Evolutionary conservation across 257 asterid species (phyloP).

Genomic region (Ajuga chamaepitys): DNA sequence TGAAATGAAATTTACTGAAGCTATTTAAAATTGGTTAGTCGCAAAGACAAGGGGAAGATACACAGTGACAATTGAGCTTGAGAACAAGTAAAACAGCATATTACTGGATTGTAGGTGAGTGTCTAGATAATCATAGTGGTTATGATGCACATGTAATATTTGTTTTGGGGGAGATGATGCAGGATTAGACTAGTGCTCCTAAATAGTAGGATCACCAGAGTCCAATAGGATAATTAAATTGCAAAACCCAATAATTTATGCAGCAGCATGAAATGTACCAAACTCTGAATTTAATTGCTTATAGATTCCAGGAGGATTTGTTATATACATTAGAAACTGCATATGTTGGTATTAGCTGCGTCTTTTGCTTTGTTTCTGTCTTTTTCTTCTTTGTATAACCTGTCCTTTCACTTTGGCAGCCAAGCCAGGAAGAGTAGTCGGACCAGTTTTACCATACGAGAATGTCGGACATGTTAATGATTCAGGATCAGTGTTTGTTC

Average conservation of each 20-base stretch:
- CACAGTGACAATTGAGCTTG: neutral
- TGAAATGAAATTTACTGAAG: neutral
- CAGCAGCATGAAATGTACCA: neutral
- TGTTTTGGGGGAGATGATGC: neutral
- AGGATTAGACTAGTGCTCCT: neutral
- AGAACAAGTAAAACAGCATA: neutral
- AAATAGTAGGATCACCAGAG: neutral
- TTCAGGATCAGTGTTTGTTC: conserved; percentile 24
- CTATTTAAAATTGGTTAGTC: neutral
- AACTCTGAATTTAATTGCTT: neutral
- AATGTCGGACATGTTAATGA: conserved; percentile 24
- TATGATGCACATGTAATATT: neutral
- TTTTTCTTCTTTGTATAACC: neutral
- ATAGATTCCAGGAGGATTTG: neutral
- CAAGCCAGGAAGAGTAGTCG: conserved; percentile 58
- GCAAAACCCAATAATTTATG: too few relatives aligned
- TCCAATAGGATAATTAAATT: too few relatives aligned
- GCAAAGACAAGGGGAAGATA: neutral
- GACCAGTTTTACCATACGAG: conserved; percentile 64
- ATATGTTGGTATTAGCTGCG: neutral
- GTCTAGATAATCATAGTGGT: neutral
- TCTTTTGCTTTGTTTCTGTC: neutral
- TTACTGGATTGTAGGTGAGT: neutral
- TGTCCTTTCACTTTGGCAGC: conserved; percentile 27
- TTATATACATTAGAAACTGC: neutral